phyloP scores from a whole-genome alignment of 192 early-diverging fungal species.

The Kickxella alabastrina region DNA sequence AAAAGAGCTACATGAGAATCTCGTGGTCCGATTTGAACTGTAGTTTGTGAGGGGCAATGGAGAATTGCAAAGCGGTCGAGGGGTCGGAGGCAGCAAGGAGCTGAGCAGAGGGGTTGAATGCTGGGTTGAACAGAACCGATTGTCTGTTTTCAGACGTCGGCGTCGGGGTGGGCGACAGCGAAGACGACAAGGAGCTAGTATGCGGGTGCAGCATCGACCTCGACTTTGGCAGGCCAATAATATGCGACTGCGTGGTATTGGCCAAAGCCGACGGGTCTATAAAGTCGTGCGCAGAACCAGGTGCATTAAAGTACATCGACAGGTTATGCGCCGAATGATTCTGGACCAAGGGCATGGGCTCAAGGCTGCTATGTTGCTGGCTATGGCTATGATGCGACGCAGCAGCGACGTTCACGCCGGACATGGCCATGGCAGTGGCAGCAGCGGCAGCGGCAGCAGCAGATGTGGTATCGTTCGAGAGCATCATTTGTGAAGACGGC shows the following conservation, averaged over 20 bases:
- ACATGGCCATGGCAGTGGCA: constrained; percentile 2
- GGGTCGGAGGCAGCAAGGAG: constrained; percentile 1
- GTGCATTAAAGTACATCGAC: constrained; percentile 13
- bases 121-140: constrained; percentile 1
- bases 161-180: constrained; percentile 44
- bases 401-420: background rate
- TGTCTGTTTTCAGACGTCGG: constrained; percentile 23
- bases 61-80: constrained; percentile 24
- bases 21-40: constrained; percentile 46
- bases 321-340: constrained; percentile 8
- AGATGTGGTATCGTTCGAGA: constrained; percentile 3
- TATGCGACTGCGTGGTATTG: constrained; percentile 12
- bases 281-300: constrained; percentile 15
- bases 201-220: constrained; percentile 15
- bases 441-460: constrained; percentile 9
- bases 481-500: constrained; percentile 6
- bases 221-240: constrained; percentile 22
- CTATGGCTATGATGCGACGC: background rate
- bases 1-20: constrained; percentile 31
- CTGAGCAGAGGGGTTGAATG: background rate
- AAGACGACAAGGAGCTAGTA: constrained; percentile 14
- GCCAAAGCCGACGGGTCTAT: constrained; percentile 27
- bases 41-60: constrained; percentile 41
- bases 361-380: background rate
- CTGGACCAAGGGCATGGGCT: background rate